These are phyloP conservation scores for Myriosclerotinia curreyana DNA, from an alignment of 2,329 filamentous ascomycete species.

Conservation along the genomic window DNA sequence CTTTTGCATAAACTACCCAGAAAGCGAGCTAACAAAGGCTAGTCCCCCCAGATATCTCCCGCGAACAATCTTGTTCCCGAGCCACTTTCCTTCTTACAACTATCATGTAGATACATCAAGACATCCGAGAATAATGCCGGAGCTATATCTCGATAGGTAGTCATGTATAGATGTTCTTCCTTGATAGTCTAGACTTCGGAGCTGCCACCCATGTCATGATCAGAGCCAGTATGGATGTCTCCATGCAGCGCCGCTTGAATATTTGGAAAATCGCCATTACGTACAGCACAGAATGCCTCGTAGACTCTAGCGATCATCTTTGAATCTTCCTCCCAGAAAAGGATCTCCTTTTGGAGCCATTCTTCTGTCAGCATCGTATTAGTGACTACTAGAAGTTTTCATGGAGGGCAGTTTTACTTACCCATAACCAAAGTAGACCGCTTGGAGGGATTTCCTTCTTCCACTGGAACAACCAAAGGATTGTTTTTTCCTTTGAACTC, in stretches of 20 bases:
- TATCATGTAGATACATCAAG: background rate
- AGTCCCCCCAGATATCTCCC: background rate
- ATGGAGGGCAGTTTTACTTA: background rate
- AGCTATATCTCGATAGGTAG: background rate
- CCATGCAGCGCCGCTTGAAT: background rate
- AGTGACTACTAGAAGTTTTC: no score
- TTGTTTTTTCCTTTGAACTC: background rate
- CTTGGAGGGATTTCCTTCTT: background rate
- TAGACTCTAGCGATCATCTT: background rate
- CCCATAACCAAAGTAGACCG: background rate
- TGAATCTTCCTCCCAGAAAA: background rate
- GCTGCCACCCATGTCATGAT: background rate
- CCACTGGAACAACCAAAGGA: background rate
- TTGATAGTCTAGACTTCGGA: no score
- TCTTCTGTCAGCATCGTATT: background rate
- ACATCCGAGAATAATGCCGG: background rate
- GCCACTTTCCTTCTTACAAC: rapidly evolving
- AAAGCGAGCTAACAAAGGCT: background rate
- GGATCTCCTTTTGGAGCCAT: background rate
- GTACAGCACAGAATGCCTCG: background rate
- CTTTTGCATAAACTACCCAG: background rate
- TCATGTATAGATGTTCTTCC: no score
- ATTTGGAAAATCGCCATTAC: background rate
- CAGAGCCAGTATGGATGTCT: no score
- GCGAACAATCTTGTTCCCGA: background rate